Conservation (phyloP, 1,139 yeast species). For the Pichia sp. region DNA sequence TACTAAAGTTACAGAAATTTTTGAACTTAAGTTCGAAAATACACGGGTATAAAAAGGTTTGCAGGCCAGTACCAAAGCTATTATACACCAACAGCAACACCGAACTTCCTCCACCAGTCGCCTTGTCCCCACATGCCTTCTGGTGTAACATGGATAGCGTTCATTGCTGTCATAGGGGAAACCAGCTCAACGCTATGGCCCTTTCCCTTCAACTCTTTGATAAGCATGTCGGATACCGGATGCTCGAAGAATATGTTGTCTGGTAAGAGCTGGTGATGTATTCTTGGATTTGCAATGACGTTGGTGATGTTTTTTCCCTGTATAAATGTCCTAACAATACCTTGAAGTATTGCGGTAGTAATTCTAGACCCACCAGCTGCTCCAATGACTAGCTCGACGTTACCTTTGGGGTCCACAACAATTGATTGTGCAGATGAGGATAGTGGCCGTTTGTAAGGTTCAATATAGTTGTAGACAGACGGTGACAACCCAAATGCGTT, state of each 20-base stretch:
- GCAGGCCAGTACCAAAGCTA: background rate
- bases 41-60: too few species aligned
- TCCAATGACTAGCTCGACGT: constrained; percentile 69
- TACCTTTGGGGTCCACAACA: constrained; percentile 44
- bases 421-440: constrained; percentile 81
- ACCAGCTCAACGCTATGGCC: constrained; percentile 34
- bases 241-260: constrained; percentile 60
- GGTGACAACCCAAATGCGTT: constrained; percentile 83
- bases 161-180: constrained; percentile 39
- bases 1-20: too few species aligned
- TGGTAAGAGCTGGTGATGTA: constrained; percentile 89
- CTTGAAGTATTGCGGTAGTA: constrained; percentile 78
- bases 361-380: constrained; percentile 95
- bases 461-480: constrained; percentile 70
- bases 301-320: constrained; percentile 57
- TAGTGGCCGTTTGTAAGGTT: constrained; percentile 75
- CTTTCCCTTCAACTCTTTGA: constrained; percentile 22
- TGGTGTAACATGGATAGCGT: constrained; percentile 32
- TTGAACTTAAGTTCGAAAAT: too few species aligned
- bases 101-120: constrained; percentile 43
- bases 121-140: constrained; percentile 34
- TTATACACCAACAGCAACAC: constrained; percentile 35
- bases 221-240: constrained; percentile 23
- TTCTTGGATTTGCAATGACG: constrained; percentile 69
- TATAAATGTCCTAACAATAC: constrained; percentile 61